These are phyloP conservation scores for Tylopilus rubrobrunneus DNA, from an alignment of 768 basidiomycete species.

Conservation along the genomic window DNA sequence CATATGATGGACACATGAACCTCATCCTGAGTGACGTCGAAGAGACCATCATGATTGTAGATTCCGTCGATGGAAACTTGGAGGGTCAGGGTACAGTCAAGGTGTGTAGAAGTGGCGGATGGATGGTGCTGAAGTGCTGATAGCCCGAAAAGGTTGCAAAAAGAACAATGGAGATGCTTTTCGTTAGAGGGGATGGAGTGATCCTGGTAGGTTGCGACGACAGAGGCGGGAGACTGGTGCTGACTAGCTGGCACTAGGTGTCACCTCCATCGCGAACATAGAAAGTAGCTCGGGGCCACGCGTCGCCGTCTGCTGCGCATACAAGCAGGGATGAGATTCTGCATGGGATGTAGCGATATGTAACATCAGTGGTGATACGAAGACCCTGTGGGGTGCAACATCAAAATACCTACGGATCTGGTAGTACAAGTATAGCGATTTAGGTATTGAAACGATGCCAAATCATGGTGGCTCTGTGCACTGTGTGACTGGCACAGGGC, in stretches of 20 bases:
- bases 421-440: background rate
- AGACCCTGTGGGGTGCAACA: background rate
- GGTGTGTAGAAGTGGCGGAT: conserved; percentile 35
- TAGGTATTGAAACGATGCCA: background rate
- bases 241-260: conserved; percentile 46
- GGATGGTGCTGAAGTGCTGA: background rate
- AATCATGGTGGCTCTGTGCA: conserved; percentile 1
- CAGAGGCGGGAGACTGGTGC: background rate
- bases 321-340: background rate
- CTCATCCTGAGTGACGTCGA: conserved; percentile 96
- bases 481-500: background rate
- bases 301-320: conserved; percentile 22
- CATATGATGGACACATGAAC: conserved; percentile 99
- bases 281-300: background rate
- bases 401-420: conserved; percentile 3
- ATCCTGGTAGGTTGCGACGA: conserved; percentile 65
- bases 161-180: conserved; percentile 96
- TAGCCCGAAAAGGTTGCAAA: conserved; percentile 66
- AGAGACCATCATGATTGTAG: conserved; percentile 96
- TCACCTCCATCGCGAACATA: conserved; percentile 68
- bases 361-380: conserved; percentile 1
- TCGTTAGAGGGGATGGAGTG: conserved; percentile 95
- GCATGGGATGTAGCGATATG: conserved; percentile 9
- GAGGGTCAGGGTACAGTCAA: conserved; percentile 62
- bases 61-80: conserved; percentile 63